Conservation (phyloP, 805 yeast species). For the Nakazawaea populi region DNA sequence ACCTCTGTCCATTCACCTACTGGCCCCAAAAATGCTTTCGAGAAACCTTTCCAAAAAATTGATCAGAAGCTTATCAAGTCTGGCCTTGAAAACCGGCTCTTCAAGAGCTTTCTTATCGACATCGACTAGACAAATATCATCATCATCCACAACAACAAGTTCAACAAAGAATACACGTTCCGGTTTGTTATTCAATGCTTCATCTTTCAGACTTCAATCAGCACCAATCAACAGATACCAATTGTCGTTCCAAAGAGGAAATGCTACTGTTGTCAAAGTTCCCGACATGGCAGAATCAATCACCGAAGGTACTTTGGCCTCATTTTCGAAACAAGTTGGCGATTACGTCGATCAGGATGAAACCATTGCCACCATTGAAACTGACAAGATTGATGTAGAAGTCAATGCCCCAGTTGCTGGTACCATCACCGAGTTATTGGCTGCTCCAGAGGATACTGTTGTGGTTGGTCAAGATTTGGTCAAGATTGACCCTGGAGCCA, state of each 20-base stretch:
- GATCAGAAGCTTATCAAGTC: not conserved
- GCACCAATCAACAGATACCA: not conserved
- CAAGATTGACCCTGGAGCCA: slow-evolving; percentile 75
- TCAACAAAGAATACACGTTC: not conserved
- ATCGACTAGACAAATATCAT: not conserved
- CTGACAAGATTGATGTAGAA: slow-evolving; percentile 96
- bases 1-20: no score
- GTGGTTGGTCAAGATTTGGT: slow-evolving; percentile 92
- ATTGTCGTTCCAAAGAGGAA: slow-evolving; percentile 16
- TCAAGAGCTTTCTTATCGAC: not conserved
- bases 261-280: slow-evolving; percentile 62
- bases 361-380: slow-evolving; percentile 92
- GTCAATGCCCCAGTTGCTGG: slow-evolving; percentile 94
- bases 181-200: not conserved
- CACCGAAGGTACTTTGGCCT: slow-evolving; percentile 88
- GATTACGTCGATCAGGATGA: slow-evolving; percentile 85
- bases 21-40: slow-evolving; percentile 3
- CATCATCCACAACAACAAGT: not conserved
- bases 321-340: slow-evolving; percentile 69
- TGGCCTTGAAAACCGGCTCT: not conserved
- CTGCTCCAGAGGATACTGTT: slow-evolving; percentile 84
- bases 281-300: slow-evolving; percentile 99
- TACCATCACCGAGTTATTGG: slow-evolving; percentile 78
- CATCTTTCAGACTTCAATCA: not conserved
- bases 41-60: slow-evolving; percentile 1